A percentile compares a stretch with the other conserved stretches of the same genome.
phyloP scores from a whole-genome alignment of 2,329 filamentous ascomycete species.

The Dactylellina parvicollis region DNA sequence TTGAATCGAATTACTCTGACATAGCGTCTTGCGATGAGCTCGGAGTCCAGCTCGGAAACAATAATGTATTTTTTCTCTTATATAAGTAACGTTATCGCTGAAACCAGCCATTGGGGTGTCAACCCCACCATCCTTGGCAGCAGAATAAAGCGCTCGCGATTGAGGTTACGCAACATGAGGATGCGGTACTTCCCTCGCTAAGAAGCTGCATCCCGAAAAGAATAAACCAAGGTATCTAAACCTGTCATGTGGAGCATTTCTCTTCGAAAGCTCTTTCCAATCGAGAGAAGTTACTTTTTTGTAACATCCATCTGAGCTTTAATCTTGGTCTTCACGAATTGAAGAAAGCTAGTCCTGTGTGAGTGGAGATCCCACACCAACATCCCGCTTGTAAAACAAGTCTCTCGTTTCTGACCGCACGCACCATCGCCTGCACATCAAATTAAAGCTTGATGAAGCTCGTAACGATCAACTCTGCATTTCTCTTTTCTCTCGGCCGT shows the following conservation, averaged over 20 bases:
- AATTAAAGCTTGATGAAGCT: slow-evolving; percentile 39
- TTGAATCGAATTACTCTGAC: background rate
- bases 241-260: slow-evolving; percentile 41
- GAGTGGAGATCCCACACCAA: slow-evolving; percentile 46
- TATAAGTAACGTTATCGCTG: slow-evolving; percentile 23
- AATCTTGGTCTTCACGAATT: slow-evolving; percentile 18
- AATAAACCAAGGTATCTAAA: slow-evolving; percentile 21
- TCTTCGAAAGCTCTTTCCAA: slow-evolving; percentile 18
- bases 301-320: slow-evolving; percentile 26
- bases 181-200: slow-evolving; percentile 32
- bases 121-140: slow-evolving; percentile 33
- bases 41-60: slow-evolving; percentile 8
- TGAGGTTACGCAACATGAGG: slow-evolving; percentile 50
- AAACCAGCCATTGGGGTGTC: slow-evolving; percentile 31
- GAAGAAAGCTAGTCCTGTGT: slow-evolving; percentile 24
- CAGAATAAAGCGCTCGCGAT: slow-evolving; percentile 16
- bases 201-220: slow-evolving; percentile 25
- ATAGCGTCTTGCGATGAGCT: slow-evolving; percentile 17
- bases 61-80: slow-evolving; percentile 9
- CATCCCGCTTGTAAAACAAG: slow-evolving; percentile 44
- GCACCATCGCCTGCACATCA: slow-evolving; percentile 22
- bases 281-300: slow-evolving; percentile 22
- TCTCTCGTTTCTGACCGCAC: slow-evolving; percentile 37
- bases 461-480: slow-evolving; percentile 51
- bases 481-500: slow-evolving; percentile 31